Conservation (phyloP, 2,329 filamentous ascomycete species). For the Fusarium sp. region DNA sequence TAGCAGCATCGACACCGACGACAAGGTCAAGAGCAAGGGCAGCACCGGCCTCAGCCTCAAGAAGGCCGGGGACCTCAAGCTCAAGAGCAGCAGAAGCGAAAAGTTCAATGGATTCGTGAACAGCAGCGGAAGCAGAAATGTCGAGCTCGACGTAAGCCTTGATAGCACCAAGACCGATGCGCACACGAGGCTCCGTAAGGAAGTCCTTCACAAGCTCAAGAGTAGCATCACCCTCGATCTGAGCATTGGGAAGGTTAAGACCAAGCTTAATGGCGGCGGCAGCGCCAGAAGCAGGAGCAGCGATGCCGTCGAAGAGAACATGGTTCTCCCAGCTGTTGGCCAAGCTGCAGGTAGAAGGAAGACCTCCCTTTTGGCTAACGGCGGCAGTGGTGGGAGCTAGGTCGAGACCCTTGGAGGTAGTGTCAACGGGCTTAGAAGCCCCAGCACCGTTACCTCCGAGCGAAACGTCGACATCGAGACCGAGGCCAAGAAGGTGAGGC, state of each 20-base stretch:
- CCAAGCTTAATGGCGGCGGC: constrained; percentile 36
- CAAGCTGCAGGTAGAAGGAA: constrained; percentile 14
- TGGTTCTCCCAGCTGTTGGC: constrained; percentile 29
- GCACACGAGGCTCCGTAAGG: constrained; percentile 52
- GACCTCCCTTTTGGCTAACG: neutral
- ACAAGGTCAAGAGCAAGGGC: constrained; percentile 64
- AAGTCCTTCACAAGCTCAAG: constrained; percentile 56
- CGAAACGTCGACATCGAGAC: neutral
- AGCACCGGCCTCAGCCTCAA: constrained; percentile 53
- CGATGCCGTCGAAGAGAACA: constrained; percentile 30
- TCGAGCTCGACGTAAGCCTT: constrained; percentile 64
- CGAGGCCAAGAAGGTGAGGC: constrained; percentile 24
- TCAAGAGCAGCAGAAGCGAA: constrained; percentile 52
- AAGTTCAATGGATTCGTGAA: constrained; percentile 63
- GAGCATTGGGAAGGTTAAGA: constrained; percentile 45
- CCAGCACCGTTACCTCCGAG: neutral
- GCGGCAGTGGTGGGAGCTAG: neutral
- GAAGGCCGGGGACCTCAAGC: constrained; percentile 55
- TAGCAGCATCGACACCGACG: constrained; percentile 56
- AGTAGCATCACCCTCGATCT: constrained; percentile 60
- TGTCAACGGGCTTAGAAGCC: neutral
- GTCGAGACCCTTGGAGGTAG: neutral
- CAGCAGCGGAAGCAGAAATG: constrained; percentile 55
- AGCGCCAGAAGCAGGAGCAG: constrained; percentile 28
- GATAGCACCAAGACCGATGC: constrained; percentile 60